Evolutionary conservation across 768 basidiomycete genomes (phyloP).

Genomic region (Tephrocybe sp.): DNA sequence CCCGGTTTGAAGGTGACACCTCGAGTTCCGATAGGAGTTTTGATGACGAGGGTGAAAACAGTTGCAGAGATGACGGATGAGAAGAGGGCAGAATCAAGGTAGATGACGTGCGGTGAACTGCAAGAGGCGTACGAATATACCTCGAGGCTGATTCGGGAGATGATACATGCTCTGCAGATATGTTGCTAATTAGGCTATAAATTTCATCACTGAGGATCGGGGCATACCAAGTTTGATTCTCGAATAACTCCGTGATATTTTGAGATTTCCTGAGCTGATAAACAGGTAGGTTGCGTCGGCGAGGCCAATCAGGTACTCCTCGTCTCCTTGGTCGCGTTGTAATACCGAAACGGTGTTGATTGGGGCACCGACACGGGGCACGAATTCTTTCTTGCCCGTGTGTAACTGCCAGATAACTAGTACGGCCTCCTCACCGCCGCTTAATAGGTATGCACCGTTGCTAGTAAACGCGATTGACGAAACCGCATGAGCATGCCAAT

Average conservation of each 20-base stretch:
- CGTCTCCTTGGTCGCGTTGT: conserved; percentile 51
- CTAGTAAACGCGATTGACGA: conserved; percentile 82
- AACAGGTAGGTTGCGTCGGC: conserved; percentile 80
- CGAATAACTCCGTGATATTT: conserved; percentile 68
- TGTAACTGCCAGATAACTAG: conserved; percentile 97
- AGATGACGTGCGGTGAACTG: conserved; percentile 68
- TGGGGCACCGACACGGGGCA: conserved; percentile 88
- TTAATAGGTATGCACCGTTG: conserved; percentile 90
- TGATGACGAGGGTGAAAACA: conserved; percentile 73
- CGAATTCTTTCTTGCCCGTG: conserved; percentile 84
- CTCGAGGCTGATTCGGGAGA: conserved; percentile 36
- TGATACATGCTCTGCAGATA: conserved; percentile 28
- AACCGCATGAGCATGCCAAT: conserved; percentile 97
- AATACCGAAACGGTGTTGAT: conserved; percentile 69
- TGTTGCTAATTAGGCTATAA: background rate
- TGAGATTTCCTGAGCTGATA: conserved; percentile 68
- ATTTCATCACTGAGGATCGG: background rate
- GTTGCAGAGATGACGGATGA: conserved; percentile 93
- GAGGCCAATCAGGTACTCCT: conserved; percentile 85
- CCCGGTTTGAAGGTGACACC: conserved; percentile 88
- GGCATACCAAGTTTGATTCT: conserved; percentile 70
- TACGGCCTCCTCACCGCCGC: conserved; percentile 93
- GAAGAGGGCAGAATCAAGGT: conserved; percentile 88
- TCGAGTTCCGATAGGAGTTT: conserved; percentile 83
- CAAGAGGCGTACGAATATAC: conserved; percentile 56